Evolutionary conservation across 2,329 filamentous ascomycete species (phyloP), one percentile per base, ranked within the genome.

Genomic region (Diaporthe aspalathi): DNA sequence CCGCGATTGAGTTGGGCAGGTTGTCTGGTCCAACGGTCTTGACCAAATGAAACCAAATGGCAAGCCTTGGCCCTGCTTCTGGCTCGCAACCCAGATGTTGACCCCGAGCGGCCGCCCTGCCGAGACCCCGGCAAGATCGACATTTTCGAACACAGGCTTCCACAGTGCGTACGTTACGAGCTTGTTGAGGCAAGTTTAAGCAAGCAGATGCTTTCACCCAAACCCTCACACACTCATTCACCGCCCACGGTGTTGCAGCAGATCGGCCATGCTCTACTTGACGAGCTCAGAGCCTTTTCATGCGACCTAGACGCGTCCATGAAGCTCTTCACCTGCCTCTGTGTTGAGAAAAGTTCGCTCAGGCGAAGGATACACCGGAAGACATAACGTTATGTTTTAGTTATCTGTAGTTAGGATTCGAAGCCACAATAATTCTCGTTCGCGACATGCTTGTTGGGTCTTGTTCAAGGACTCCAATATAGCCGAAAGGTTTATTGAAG

Each of bases 1-100:
- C 7, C 3, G 43, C 43, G 50, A 50, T 65, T 65, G 60, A 65
- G 60, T 65, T 65, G 29, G n/a, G 43, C 35, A 38, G 35, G 6
- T 7, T 38, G 6, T 38, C 35, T 12, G 6, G 27, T 16, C 43
- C 43, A 47, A 14, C 43, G 43, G 43, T 38, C 60, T 50, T 43
- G 60, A 24, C 27, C 43, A 65, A 50, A 49, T 20, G 32, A 35
- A 63, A 49, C 35, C 60, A n/a, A 32, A 50, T n/a, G 45, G 29
- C n/a, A n/a, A n/a, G n/a, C n/a, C 43, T 50, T 65, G 43, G 27
- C 24, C 14, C 43, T 24, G 20, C 29, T 12, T n/a, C 27, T 35
- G 20, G 20, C 27, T 65, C 60, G 60, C 43, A 20, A 17, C 60
- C 43, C 40, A 65, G 29, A 38, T 38, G 12, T 49, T 49, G 45